Percentiles rank a stretch among this genome's conserved stretches.
Conservation (phyloP, 1,139 yeast species). For the Scheffersomyces quercinus region DNA sequence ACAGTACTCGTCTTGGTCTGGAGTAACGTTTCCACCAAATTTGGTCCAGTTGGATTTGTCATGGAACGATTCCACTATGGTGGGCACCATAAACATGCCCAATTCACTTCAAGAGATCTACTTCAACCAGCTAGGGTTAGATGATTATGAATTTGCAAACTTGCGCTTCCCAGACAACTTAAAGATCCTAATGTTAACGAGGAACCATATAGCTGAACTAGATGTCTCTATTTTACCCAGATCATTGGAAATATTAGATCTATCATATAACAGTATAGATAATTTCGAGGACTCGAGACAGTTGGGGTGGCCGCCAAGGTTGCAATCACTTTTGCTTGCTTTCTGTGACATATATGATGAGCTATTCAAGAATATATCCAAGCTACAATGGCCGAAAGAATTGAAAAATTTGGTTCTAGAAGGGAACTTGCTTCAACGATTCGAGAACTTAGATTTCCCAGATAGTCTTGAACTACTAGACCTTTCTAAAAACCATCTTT, state of each 20-base stretch:
- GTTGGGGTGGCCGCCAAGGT: conserved; percentile 27
- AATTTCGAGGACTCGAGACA: conserved; percentile 15
- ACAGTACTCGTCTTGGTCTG: conserved; percentile 30
- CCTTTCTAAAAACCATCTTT: conserved; percentile 15
- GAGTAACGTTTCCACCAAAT: conserved; percentile 18
- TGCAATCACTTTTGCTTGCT: conserved; percentile 27
- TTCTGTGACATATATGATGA: conserved; percentile 23
- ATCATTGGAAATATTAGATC: conserved; percentile 29
- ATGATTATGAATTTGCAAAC: conserved; percentile 10
- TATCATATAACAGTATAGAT: conserved; percentile 24
- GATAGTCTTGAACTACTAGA: conserved; percentile 20
- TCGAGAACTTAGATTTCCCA: conserved; percentile 26
- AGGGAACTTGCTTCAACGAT: conserved; percentile 23
- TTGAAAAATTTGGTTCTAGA: conserved; percentile 25
- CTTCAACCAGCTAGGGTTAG: conserved; percentile 32
- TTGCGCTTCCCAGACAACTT: conserved; percentile 22
- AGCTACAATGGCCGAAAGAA: conserved; percentile 25
- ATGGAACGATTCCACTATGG: conserved; percentile 27
- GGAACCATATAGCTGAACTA: conserved; percentile 25
- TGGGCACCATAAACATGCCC: conserved; percentile 20
- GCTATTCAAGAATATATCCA: conserved; percentile 15
- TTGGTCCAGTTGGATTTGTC: conserved; percentile 35
- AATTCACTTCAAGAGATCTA: conserved; percentile 23
- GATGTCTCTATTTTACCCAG: conserved; percentile 26
- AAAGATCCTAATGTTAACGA: conserved; percentile 35